Percentiles rank a stretch among this genome's conserved stretches.
Conservation (phyloP, 179 eudicot genomes). For the Carnegiea gigantea region DNA sequence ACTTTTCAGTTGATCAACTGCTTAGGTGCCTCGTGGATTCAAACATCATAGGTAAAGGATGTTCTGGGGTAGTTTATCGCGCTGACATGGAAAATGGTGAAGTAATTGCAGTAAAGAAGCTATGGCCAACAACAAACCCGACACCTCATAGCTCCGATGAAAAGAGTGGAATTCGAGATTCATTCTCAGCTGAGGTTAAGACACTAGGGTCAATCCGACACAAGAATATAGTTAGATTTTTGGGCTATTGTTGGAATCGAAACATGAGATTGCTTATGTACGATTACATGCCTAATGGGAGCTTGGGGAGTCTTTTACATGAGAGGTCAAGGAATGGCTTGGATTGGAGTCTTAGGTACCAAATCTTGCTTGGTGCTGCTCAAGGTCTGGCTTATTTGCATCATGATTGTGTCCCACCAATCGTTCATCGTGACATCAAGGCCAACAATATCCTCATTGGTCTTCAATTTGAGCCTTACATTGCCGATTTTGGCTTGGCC, state of each 20-base stretch:
- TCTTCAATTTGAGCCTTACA: conserved; percentile 57
- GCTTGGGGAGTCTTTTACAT: conserved; percentile 55
- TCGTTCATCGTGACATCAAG: conserved; percentile 80
- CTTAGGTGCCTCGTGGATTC: conserved; percentile 44
- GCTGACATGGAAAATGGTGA: conserved; percentile 45
- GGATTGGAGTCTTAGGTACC: conserved; percentile 67
- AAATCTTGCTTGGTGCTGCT: conserved; percentile 62
- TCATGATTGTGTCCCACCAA: conserved; percentile 76
- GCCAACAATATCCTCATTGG: conserved; percentile 73
- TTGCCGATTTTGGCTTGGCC: conserved; percentile 82
- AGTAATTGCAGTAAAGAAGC: conserved; percentile 58
- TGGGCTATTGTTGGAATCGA: conserved; percentile 59
- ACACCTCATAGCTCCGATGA: conserved; percentile 20
- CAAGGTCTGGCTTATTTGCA: conserved; percentile 80
- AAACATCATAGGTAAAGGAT: conserved; percentile 52
- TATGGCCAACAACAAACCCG: conserved; percentile 42
- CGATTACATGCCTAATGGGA: conserved; percentile 63
- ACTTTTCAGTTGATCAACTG: conserved; percentile 47
- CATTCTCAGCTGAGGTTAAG: conserved; percentile 57
- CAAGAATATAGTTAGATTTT: conserved; percentile 58
- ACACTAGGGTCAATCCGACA: conserved; percentile 62
- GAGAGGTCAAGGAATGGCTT: conserved; percentile 49
- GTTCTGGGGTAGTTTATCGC: conserved; percentile 53
- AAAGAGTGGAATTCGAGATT: conserved; percentile 42
- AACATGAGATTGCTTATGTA: conserved; percentile 54